A percentile compares a stretch with the other conserved stretches of the same genome.
These are phyloP conservation scores for Spergularia marina DNA, from an alignment of 148 eudicot species.

Conservation along the genomic window DNA sequence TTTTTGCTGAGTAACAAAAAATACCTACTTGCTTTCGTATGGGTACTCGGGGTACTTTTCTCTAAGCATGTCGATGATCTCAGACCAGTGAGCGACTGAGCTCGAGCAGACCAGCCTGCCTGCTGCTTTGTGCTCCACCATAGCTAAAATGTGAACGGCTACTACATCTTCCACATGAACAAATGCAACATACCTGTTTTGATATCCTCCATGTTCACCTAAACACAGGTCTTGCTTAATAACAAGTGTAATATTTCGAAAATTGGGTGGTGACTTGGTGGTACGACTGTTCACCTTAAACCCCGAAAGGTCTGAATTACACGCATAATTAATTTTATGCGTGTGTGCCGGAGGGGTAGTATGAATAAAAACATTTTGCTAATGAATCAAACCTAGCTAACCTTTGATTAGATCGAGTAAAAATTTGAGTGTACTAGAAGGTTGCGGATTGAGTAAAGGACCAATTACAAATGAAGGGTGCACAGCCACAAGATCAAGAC, in stretches of 20 bases:
- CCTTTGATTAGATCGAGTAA: slow-evolving; percentile 49
- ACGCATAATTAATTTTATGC: no score
- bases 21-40: slow-evolving; percentile 46
- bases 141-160: slow-evolving; percentile 60
- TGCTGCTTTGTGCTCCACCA: slow-evolving; percentile 60
- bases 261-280: no score
- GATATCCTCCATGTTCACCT: slow-evolving; percentile 55
- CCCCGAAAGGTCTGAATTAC: no score
- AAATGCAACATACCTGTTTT: slow-evolving; percentile 48
- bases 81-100: slow-evolving; percentile 66
- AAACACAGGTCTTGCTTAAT: not conserved
- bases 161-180: slow-evolving; percentile 61
- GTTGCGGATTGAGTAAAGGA: slow-evolving; percentile 60
- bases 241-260: no score
- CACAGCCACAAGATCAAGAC: slow-evolving; percentile 61
- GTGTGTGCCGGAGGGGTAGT: no score
- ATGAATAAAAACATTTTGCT: no score
- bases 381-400: not conserved
- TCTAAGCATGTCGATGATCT: slow-evolving; percentile 53
- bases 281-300: no score
- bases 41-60: slow-evolving; percentile 67
- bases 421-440: slow-evolving; percentile 57
- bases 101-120: slow-evolving; percentile 64
- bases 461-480: slow-evolving; percentile 70
- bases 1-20: no score